phyloP scores from a whole-genome alignment of 495 filamentous ascomycete genomes.

The Trichoderma parareesei region DNA sequence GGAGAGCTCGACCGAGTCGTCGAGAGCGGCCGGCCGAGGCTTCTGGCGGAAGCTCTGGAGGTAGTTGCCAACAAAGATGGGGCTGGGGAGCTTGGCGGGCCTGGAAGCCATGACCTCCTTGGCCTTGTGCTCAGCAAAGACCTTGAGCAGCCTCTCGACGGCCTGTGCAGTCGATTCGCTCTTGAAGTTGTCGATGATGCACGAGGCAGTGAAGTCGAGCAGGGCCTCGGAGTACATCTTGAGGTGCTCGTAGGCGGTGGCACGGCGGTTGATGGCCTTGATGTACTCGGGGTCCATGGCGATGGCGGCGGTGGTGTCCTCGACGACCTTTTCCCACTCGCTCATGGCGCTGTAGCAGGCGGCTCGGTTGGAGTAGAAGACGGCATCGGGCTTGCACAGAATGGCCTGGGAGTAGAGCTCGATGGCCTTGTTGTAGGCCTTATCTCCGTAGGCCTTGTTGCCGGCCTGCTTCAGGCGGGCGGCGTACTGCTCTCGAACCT shows the following conservation, averaged over 20 bases:
- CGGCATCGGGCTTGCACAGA: constrained; percentile 90
- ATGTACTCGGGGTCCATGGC: constrained; percentile 89
- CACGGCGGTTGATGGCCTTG: constrained; percentile 92
- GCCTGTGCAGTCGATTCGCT: constrained; percentile 81
- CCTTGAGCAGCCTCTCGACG: constrained; percentile 90
- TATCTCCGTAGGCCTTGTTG: constrained; percentile 90
- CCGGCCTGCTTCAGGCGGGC: constrained; percentile 87
- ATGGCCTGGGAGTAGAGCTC: constrained; percentile 92
- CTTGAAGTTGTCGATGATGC: constrained; percentile 94
- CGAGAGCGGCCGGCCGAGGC: constrained; percentile 71
- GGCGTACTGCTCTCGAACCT: constrained; percentile 76
- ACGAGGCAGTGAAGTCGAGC: constrained; percentile 95
- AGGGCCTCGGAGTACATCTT: constrained; percentile 88
- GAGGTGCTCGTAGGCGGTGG: constrained; percentile 91
- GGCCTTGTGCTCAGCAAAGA: constrained; percentile 89
- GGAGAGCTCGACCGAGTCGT: constrained; percentile 63
- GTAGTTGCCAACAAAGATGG: constrained; percentile 97
- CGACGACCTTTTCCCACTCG: constrained; percentile 92
- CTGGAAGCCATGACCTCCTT: constrained; percentile 74
- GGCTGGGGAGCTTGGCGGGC: constrained; percentile 68
- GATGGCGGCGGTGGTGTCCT: constrained; percentile 92
- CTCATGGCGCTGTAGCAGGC: constrained; percentile 91
- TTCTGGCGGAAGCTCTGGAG: constrained; percentile 91
- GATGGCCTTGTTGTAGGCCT: constrained; percentile 87
- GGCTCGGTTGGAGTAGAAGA: constrained; percentile 97